These are phyloP conservation scores for Ophiostoma ulmi DNA, from an alignment of 2,329 filamentous ascomycete genomes.

Conservation along the genomic window DNA sequence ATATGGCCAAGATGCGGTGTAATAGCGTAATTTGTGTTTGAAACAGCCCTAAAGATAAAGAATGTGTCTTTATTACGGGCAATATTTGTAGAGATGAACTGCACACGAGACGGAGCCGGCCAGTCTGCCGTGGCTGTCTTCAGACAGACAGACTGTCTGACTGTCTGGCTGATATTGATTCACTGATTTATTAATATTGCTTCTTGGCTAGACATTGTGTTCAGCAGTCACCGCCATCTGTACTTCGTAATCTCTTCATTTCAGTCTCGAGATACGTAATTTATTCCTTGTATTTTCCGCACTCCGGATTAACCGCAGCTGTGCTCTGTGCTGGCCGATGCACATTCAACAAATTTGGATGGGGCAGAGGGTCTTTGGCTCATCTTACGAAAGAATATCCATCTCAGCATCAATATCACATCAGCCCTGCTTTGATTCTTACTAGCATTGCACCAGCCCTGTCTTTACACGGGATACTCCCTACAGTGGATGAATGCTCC, in stretches of 20 bases:
- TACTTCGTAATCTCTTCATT: background rate
- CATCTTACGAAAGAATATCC: slow-evolving; percentile 6
- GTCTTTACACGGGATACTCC: too few species aligned
- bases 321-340: background rate
- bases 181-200: background rate
- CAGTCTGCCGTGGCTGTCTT: background rate
- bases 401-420: background rate
- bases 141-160: too few species aligned
- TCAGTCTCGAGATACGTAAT: background rate
- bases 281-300: background rate
- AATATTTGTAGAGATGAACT: background rate
- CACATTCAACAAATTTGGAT: background rate
- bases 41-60: background rate
- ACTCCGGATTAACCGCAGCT: background rate
- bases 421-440: background rate
- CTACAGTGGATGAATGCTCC: too few species aligned
- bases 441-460: too few species aligned
- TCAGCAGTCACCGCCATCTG: background rate
- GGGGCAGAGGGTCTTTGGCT: background rate
- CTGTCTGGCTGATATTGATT: background rate
- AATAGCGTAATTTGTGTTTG: background rate
- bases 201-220: background rate
- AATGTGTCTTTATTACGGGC: background rate
- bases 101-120: too few species aligned
- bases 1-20: too few species aligned